phyloP scores from a whole-genome alignment of 2,329 filamentous ascomycete species.

The Fonsecaea nubica region DNA sequence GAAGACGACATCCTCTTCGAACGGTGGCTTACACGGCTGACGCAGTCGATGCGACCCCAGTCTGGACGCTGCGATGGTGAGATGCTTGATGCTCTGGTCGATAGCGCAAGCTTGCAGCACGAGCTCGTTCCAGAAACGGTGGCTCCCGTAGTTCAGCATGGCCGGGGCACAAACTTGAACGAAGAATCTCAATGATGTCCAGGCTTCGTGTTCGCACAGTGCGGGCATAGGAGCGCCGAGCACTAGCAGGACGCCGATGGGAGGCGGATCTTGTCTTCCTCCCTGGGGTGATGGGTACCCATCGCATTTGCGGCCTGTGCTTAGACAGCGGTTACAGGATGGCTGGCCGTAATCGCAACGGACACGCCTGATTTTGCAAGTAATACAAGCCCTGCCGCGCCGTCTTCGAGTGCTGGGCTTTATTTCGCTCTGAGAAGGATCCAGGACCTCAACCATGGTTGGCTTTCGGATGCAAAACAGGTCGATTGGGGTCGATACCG shows the following conservation, averaged over 20 bases:
- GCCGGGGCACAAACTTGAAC: slow-evolving; percentile 39
- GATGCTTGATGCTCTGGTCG: slow-evolving; percentile 41
- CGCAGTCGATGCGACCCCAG: slow-evolving; percentile 7
- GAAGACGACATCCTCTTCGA: slow-evolving; percentile 15
- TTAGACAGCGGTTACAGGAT: slow-evolving; percentile 46
- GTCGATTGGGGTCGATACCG: background rate
- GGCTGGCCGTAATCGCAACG: slow-evolving; percentile 44
- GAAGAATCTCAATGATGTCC: slow-evolving; percentile 39
- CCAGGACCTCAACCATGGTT: background rate
- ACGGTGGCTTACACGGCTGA: background rate
- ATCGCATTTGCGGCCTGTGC: slow-evolving; percentile 49
- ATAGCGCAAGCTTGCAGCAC: slow-evolving; percentile 42
- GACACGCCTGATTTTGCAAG: slow-evolving; percentile 35
- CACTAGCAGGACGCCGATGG: slow-evolving; percentile 21
- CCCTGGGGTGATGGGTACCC: slow-evolving; percentile 42
- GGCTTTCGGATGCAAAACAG: background rate
- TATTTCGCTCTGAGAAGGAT: background rate
- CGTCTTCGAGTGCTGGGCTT: background rate
- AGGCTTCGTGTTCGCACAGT: slow-evolving; percentile 11
- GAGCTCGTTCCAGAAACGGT: slow-evolving; percentile 41
- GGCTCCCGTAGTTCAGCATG: slow-evolving; percentile 41
- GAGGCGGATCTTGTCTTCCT: slow-evolving; percentile 1
- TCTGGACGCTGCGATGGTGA: slow-evolving; percentile 38
- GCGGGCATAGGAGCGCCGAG: slow-evolving; percentile 27
- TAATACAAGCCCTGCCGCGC: slow-evolving; percentile 34